A percentile compares a stretch with the other conserved stretches of the same genome.
phyloP scores from a whole-genome alignment of 768 basidiomycete species.

The Leccinellum albellum region DNA sequence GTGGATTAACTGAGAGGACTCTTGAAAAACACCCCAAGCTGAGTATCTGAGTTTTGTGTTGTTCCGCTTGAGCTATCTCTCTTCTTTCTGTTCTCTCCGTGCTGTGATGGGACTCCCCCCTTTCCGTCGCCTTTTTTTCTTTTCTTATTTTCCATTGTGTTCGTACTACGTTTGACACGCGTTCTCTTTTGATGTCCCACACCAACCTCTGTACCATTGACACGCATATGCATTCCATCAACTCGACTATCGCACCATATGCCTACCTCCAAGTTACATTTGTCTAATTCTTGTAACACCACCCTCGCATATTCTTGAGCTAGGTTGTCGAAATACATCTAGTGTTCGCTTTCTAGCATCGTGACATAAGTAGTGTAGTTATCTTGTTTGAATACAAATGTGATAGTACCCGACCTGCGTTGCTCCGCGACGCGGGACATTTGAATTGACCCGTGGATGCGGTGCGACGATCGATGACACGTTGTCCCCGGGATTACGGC shows the following conservation, averaged over 20 bases:
- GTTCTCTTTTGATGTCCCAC: slow-evolving; percentile 18
- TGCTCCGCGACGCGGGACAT: slow-evolving; percentile 5
- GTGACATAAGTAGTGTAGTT: slow-evolving; percentile 28
- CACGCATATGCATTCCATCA: slow-evolving; percentile 22
- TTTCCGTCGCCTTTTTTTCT: background rate
- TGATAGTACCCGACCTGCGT: background rate
- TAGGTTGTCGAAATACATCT: slow-evolving; percentile 14
- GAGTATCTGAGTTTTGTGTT: slow-evolving; percentile 21
- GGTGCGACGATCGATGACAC: slow-evolving; percentile 9
- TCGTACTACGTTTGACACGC: slow-evolving; percentile 13
- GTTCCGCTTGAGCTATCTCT: slow-evolving; percentile 7
- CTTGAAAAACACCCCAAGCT: slow-evolving; percentile 27
- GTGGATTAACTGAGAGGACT: slow-evolving; percentile 17
- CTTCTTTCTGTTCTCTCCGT: background rate
- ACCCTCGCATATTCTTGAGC: slow-evolving; percentile 12
- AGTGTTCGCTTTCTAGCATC: slow-evolving; percentile 10
- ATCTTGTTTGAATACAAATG: slow-evolving; percentile 20
- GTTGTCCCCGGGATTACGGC: slow-evolving; percentile 30
- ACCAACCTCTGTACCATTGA: slow-evolving; percentile 21
- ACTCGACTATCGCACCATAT: slow-evolving; percentile 20
- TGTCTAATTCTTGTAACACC: slow-evolving; percentile 33
- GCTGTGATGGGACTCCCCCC: background rate
- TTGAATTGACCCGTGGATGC: slow-evolving; percentile 6
- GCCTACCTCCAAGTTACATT: slow-evolving; percentile 18
- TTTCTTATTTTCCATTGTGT: background rate